These are phyloP conservation scores for Acidiella bohemica DNA, from an alignment of 495 filamentous ascomycete genomes.

Conservation along the genomic window DNA sequence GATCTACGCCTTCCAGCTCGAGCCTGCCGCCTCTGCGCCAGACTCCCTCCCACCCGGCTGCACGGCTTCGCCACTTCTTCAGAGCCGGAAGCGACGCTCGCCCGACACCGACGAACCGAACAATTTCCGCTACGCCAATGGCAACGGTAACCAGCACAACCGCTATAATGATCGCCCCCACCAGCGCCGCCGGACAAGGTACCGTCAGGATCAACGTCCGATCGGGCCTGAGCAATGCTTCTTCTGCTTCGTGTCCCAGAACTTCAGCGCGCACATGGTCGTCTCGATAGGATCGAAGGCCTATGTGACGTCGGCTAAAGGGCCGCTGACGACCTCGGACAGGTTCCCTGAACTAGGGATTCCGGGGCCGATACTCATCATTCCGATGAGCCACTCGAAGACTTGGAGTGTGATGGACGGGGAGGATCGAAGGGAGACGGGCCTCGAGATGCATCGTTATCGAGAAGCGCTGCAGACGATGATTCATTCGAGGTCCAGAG, in stretches of 20 bases:
- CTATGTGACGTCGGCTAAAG: slow-evolving; percentile 86
- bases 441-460: slow-evolving; percentile 69
- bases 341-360: slow-evolving; percentile 60
- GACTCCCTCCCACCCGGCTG: slow-evolving; percentile 48
- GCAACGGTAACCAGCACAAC: slow-evolving; percentile 23
- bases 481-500: slow-evolving; percentile 33
- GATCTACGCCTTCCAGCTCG: slow-evolving; percentile 77
- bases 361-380: slow-evolving; percentile 80
- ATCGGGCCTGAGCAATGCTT: slow-evolving; percentile 72
- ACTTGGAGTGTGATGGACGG: slow-evolving; percentile 50
- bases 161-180: slow-evolving; percentile 19
- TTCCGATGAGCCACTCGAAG: slow-evolving; percentile 65
- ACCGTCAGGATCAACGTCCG: slow-evolving; percentile 41
- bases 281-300: slow-evolving; percentile 69
- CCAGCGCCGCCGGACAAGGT: slow-evolving; percentile 44
- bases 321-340: slow-evolving; percentile 56
- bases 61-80: slow-evolving; percentile 51
- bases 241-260: slow-evolving; percentile 82
- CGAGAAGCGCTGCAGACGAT: slow-evolving; percentile 58
- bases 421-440: slow-evolving; percentile 42
- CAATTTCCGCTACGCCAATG: slow-evolving; percentile 40
- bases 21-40: slow-evolving; percentile 44
- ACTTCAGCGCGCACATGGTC: slow-evolving; percentile 73
- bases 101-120: slow-evolving; percentile 6
- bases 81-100: slow-evolving; percentile 47